Evolutionary conservation across 2,329 filamentous ascomycete species (phyloP).

Genomic region (Daldinia sp.): DNA sequence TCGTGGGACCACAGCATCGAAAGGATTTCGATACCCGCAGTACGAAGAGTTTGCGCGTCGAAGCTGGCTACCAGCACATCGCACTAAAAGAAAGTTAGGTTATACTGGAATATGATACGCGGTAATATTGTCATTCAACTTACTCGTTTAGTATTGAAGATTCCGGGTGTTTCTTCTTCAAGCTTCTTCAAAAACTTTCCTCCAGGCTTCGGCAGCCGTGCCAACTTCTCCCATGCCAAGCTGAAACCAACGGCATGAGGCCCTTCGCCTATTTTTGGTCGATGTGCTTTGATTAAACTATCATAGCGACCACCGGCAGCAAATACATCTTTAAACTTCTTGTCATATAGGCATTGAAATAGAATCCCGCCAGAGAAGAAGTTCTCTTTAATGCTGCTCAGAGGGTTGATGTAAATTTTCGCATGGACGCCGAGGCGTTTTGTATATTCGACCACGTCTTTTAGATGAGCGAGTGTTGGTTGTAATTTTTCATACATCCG

Average conservation of each 20-base stretch:
- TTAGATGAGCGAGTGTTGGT: conserved; percentile 82
- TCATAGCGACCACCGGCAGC: conserved; percentile 96
- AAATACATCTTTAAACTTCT: conserved; percentile 85
- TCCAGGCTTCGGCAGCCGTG: conserved; percentile 70
- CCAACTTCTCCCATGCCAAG: conserved; percentile 86
- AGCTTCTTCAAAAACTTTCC: conserved; percentile 76
- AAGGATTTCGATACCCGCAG: conserved; percentile 80
- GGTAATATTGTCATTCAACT: conserved; percentile 49
- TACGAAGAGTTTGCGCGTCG: conserved; percentile 79
- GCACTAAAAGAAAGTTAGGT: conserved; percentile 64
- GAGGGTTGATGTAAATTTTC: conserved; percentile 85
- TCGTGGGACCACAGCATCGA: conserved; percentile 84
- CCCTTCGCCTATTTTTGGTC: conserved; percentile 74
- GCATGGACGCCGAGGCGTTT: conserved; percentile 79
- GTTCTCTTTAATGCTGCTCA: conserved; percentile 89
- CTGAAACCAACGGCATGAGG: conserved; percentile 93
- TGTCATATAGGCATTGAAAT: conserved; percentile 91
- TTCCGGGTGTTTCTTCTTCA: conserved; percentile 70
- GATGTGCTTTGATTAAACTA: conserved; percentile 84
- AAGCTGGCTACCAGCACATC: conserved; percentile 93
- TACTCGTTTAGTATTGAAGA: conserved; percentile 74
- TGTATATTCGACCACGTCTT: conserved; percentile 80
- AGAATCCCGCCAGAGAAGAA: conserved; percentile 89
- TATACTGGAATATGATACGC: background rate
- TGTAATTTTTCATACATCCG: conserved; percentile 80